These are phyloP conservation scores for Arxiozyma bovina DNA, from an alignment of 1,139 yeast species.

Conservation along the genomic window DNA sequence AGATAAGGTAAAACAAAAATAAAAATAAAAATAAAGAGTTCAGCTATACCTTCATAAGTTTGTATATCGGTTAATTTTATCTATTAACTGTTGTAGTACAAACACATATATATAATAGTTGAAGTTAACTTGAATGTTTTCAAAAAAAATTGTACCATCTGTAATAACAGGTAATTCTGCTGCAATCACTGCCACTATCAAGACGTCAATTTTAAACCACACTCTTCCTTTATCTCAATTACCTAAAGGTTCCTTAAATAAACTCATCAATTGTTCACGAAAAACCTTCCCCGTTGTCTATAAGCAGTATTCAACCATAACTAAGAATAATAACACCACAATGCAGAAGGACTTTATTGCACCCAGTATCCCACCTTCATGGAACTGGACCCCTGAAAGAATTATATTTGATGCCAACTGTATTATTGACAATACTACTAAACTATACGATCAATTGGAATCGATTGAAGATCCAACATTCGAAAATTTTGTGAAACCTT, in stretches of 20 bases:
- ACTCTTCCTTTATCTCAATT: not conserved
- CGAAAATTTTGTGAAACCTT: slow-evolving; percentile 47
- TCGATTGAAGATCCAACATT: slow-evolving; percentile 42
- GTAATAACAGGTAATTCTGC: not conserved
- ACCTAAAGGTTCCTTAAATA: not conserved
- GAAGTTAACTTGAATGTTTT: not conserved
- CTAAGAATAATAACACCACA: not conserved
- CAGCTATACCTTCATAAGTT: not conserved
- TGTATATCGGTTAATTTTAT: not conserved
- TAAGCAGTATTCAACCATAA: not conserved
- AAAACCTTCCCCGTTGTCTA: not conserved
- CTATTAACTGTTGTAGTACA: not conserved
- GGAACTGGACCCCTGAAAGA: slow-evolving; percentile 53
- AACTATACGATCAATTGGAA: slow-evolving; percentile 49
- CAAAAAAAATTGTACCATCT: not conserved
- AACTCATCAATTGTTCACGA: not conserved
- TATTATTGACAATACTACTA: slow-evolving; percentile 39
- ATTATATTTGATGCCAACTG: slow-evolving; percentile 39
- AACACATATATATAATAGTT: not conserved
- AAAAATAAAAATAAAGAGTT: too few relatives aligned
- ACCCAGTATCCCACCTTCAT: slow-evolving; percentile 44
- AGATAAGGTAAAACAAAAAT: too few relatives aligned
- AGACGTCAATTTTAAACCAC: not conserved
- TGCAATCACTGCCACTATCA: not conserved
- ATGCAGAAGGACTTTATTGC: slow-evolving; percentile 9